Base-by-base conservation (phyloP, 2,329 filamentous ascomycete species). In the Lecanoromycetidae sp. region DNA sequence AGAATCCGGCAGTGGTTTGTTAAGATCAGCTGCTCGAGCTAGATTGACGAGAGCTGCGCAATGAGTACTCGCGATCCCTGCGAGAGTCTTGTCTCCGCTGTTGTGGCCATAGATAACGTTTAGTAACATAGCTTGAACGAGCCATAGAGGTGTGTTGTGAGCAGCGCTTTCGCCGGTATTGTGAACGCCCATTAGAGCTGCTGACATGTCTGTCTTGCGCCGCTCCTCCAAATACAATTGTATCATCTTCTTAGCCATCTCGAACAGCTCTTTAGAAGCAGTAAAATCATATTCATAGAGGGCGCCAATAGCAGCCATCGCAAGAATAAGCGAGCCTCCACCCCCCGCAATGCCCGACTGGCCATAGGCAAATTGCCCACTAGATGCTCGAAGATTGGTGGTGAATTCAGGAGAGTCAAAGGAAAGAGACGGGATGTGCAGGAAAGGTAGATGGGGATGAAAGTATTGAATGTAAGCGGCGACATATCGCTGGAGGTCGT, bases 71-170 rank as follows among this genome's bases (percentile, higher is more conserved):
- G 90, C 90, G 58, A 94, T 93, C 61, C 95, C 87, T 51, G 85
- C 87, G 19, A 87, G 84, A 45, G 80, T 82, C 67, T 93, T 90
- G 62, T 96, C 90, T 30, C 85, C 87, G 61, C 87, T 94, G 56
- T 94, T 93, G 63, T 95, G 86, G 12, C 90, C 90, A 61, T 94
- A 96, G 13, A 95, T 84, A 30, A 96, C 85, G 60, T 94, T 96
- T 42, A 98, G 73, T 7, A 96, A 71, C 90, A 96, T 96, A 0
- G 90, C 87, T 64, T 96, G 91, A 13, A 96, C 87, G 22, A 98
- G 74, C 88, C 90, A 96, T 33, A 95, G 73, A 0, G 90, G 90
- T 2, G 88, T 79, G 46, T 77, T 90, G 55, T 86, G 79, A 32
- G 79, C 75, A 13, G 78, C 72, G 41, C 74, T 74, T 49, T 86